Conservation (phyloP, 768 basidiomycete species). For the Rhizopogon salebrosus region DNA sequence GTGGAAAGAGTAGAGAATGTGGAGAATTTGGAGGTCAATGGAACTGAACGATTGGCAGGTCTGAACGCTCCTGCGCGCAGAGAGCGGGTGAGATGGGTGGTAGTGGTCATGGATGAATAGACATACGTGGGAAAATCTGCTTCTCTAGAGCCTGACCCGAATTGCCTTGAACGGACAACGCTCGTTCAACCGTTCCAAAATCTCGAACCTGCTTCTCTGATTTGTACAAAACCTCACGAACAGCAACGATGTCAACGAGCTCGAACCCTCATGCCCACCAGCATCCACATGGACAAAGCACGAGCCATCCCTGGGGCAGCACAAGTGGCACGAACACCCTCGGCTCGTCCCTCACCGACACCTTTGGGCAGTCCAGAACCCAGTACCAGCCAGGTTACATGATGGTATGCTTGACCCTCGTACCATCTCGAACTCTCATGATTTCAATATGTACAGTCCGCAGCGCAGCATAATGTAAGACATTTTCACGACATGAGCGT, state of each 20-base stretch:
- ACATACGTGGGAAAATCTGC: constrained; percentile 13
- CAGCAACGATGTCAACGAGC: constrained; percentile 29
- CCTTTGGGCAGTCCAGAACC: constrained; percentile 64
- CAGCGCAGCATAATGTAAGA: constrained; percentile 56
- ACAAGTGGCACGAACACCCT: constrained; percentile 35
- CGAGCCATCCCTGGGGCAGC: constrained; percentile 46
- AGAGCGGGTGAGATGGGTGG: constrained; percentile 5
- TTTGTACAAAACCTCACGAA: not conserved
- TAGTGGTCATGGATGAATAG: constrained; percentile 10
- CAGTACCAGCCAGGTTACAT: constrained; percentile 81
- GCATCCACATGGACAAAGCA: constrained; percentile 36
- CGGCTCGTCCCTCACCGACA: constrained; percentile 54
- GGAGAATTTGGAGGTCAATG: constrained; percentile 1
- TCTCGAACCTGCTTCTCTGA: no score
- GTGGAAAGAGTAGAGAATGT: not conserved
- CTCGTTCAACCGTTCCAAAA: no score
- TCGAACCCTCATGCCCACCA: constrained; percentile 12
- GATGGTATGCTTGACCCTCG: constrained; percentile 46
- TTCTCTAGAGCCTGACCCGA: not conserved
- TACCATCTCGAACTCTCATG: not conserved
- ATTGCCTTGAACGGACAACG: no score
- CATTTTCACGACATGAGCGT: not conserved
- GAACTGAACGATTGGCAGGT: constrained; percentile 1
- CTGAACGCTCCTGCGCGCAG: constrained; percentile 3
- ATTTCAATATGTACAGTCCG: constrained; percentile 38